Evolutionary conservation across 2,329 filamentous ascomycete genomes (phyloP).

Genomic region (Fusarium marasasianum): DNA sequence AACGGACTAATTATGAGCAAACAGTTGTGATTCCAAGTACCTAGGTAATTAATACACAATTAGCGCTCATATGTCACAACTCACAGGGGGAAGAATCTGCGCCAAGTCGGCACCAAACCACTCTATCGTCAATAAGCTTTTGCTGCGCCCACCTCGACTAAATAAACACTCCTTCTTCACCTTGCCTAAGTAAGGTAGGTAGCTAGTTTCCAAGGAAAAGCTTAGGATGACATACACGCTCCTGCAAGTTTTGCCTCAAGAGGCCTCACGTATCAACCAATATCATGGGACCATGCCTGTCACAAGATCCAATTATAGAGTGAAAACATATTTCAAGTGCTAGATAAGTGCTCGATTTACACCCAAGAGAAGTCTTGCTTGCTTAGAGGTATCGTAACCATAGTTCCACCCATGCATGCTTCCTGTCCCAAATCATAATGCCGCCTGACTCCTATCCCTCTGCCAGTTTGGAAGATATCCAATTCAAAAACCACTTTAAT

Average conservation of each 20-base stretch:
- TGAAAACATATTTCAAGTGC: not conserved
- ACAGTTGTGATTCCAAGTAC: not conserved
- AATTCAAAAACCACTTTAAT: slow-evolving; percentile 10
- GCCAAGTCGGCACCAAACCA: slow-evolving; percentile 39
- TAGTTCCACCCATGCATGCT: slow-evolving; percentile 33
- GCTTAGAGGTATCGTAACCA: slow-evolving; percentile 31
- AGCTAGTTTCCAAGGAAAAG: slow-evolving; percentile 18
- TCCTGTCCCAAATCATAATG: slow-evolving; percentile 29
- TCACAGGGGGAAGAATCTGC: slow-evolving; percentile 1
- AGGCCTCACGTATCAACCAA: not conserved
- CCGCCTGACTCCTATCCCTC: slow-evolving; percentile 26
- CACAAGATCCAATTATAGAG: not conserved
- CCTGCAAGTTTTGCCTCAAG: not conserved
- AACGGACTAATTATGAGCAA: not conserved
- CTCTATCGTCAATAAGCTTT: slow-evolving; percentile 43
- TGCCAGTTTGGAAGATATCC: slow-evolving; percentile 12
- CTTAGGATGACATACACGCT: slow-evolving; percentile 13
- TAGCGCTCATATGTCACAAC: not conserved
- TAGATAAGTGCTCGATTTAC: not conserved
- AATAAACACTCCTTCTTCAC: slow-evolving; percentile 2
- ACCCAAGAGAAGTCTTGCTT: slow-evolving; percentile 17
- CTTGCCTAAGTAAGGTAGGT: not conserved
- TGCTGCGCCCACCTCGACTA: slow-evolving; percentile 36
- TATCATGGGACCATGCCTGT: not conserved
- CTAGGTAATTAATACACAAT: not conserved